Percentiles rank a stretch among this genome's conserved stretches.
phyloP scores from a whole-genome alignment of 176 grass and related monocot species.

The Rhynchospora tenuis region DNA sequence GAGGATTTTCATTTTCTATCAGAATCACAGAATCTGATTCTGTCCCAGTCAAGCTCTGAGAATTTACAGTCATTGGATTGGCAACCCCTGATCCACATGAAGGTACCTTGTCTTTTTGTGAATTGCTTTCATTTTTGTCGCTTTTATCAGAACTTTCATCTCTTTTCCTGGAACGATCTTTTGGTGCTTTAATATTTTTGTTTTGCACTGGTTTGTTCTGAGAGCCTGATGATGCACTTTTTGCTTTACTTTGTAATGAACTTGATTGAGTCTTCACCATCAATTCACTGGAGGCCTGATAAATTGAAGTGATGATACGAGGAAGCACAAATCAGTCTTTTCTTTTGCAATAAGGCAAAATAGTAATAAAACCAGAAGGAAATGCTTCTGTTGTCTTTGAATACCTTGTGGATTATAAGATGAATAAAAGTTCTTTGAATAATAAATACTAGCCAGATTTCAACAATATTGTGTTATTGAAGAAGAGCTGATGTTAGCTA shows the following conservation, averaged over 20 bases:
- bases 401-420: not conserved
- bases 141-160: constrained; percentile 18
- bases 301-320: constrained; percentile 38
- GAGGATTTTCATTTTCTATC: constrained; percentile 34
- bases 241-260: constrained; percentile 37
- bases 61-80: constrained; percentile 42
- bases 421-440: not conserved
- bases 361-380: not conserved
- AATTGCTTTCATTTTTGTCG: constrained; percentile 22
- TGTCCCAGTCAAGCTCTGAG: constrained; percentile 32
- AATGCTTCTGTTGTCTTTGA: not conserved
- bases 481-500: not conserved
- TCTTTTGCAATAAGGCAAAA: constrained; percentile 8
- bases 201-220: constrained; percentile 31
- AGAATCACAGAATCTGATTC: constrained; percentile 37
- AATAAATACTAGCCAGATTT: not conserved
- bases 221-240: constrained; percentile 15
- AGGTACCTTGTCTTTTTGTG: constrained; percentile 62
- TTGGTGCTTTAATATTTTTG: constrained; percentile 2
- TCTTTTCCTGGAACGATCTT: constrained; percentile 38
- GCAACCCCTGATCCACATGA: constrained; percentile 79
- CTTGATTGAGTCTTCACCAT: constrained; percentile 26
- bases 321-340: constrained; percentile 30
- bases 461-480: not conserved
- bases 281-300: constrained; percentile 19